Evolutionary conservation across 2,329 filamentous ascomycete species (phyloP).

Genomic region (Pleoardoris graminearum): DNA sequence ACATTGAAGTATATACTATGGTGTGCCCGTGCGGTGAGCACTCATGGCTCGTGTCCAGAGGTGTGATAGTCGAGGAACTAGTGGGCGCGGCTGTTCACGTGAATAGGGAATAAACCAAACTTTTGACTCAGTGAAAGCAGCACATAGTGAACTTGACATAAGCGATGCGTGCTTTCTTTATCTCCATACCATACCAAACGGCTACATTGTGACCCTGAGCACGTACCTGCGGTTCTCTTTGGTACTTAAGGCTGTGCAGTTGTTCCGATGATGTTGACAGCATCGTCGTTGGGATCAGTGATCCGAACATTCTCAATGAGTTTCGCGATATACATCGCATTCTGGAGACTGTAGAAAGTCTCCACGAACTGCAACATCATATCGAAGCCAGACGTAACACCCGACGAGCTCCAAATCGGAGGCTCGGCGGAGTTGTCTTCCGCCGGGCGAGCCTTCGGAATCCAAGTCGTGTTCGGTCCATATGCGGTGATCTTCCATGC

Average conservation of each 20-base stretch:
- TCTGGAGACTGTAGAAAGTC: slow-evolving; percentile 56
- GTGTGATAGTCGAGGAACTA: background rate
- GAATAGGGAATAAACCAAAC: background rate
- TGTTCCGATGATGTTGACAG: slow-evolving; percentile 1
- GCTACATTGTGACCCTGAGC: too few relatives aligned
- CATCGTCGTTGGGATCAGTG: slow-evolving; percentile 53
- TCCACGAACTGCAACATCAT: slow-evolving; percentile 60
- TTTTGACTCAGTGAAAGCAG: background rate
- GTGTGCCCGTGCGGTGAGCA: background rate
- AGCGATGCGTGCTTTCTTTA: background rate
- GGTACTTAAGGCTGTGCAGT: background rate
- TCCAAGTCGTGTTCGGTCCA: slow-evolving; percentile 61
- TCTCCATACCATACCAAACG: too few relatives aligned
- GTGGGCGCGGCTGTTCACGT: background rate
- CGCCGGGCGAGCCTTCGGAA: slow-evolving; percentile 64
- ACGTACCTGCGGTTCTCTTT: background rate
- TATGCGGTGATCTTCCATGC: slow-evolving; percentile 48
- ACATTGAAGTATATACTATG: too few relatives aligned
- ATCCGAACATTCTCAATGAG: slow-evolving; percentile 62
- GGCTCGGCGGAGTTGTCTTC: slow-evolving; percentile 57
- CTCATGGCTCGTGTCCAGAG: background rate
- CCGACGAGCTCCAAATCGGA: slow-evolving; percentile 64
- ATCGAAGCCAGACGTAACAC: slow-evolving; percentile 65
- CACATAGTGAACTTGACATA: background rate
- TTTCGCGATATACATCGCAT: slow-evolving; percentile 55